A percentile compares a stretch with the other conserved stretches of the same genome.
phyloP scores from a whole-genome alignment of 768 basidiomycete genomes.

The Boletus bicolor region DNA sequence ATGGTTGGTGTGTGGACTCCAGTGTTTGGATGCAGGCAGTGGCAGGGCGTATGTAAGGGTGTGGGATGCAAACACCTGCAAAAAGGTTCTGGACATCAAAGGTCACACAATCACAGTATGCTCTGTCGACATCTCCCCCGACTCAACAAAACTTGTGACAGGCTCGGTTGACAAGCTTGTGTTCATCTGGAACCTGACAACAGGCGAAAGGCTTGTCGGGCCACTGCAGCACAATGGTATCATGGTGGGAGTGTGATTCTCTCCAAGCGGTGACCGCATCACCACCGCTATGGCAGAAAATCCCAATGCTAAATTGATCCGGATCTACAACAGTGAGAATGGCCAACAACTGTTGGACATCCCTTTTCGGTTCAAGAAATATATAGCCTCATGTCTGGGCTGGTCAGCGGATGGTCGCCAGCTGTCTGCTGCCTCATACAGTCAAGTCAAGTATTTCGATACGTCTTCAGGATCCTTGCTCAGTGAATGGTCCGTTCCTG shows the following conservation, averaged over 20 bases:
- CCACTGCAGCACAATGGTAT: neutral
- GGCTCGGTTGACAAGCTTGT: neutral
- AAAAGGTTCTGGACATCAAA: neutral
- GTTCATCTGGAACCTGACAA: neutral
- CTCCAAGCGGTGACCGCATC: slow-evolving; percentile 4
- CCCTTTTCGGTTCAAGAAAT: neutral
- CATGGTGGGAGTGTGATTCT: neutral
- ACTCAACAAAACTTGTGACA: neutral
- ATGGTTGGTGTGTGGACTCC: neutral
- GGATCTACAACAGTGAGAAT: neutral
- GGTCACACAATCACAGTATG: neutral
- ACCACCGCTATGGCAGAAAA: neutral
- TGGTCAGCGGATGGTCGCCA: no score
- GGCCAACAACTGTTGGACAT: slow-evolving; percentile 4
- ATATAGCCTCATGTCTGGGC: neutral
- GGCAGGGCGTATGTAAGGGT: no score
- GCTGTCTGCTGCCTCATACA: no score
- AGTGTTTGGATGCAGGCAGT: neutral
- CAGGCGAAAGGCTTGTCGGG: neutral
- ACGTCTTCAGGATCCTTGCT: no score
- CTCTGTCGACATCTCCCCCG: neutral
- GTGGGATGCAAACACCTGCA: neutral
- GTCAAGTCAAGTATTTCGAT: no score
- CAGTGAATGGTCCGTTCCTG: neutral
- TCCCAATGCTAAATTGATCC: neutral